Evolutionary conservation across 83 land plant genomes (phyloP).

Genomic region (Thuja plicata): DNA sequence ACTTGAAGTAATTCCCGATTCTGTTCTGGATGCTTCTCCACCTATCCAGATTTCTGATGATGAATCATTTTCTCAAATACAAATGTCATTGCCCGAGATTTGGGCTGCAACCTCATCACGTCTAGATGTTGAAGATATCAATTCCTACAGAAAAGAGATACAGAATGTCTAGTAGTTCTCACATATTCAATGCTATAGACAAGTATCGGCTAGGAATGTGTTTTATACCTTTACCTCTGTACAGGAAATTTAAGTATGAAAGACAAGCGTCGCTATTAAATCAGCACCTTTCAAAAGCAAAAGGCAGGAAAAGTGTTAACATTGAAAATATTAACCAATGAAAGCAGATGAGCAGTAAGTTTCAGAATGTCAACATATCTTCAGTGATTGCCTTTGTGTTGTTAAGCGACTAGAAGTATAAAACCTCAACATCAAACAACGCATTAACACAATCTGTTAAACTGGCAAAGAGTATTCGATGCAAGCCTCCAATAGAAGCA

Average conservation of each 20-base stretch:
- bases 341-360: background rate
- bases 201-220: background rate
- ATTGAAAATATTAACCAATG: background rate
- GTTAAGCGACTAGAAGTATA: background rate
- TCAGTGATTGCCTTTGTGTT: background rate
- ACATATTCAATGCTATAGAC: background rate
- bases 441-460: background rate
- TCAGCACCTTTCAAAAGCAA: background rate
- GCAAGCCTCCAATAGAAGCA: background rate
- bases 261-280: background rate
- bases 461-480: too few relatives aligned
- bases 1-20: slow-evolving; percentile 5
- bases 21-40: slow-evolving; percentile 2
- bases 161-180: background rate
- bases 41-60: background rate
- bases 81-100: background rate
- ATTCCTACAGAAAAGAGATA: background rate
- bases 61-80: background rate
- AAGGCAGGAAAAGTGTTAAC: background rate
- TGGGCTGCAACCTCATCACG: background rate
- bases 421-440: background rate
- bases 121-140: background rate
- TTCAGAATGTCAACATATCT: too few relatives aligned
- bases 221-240: background rate
- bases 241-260: background rate